Evolutionary conservation across 2,329 filamentous ascomycete genomes (phyloP), one percentile per base, ranked within the genome.

Genomic region (Trichophyton simii): DNA sequence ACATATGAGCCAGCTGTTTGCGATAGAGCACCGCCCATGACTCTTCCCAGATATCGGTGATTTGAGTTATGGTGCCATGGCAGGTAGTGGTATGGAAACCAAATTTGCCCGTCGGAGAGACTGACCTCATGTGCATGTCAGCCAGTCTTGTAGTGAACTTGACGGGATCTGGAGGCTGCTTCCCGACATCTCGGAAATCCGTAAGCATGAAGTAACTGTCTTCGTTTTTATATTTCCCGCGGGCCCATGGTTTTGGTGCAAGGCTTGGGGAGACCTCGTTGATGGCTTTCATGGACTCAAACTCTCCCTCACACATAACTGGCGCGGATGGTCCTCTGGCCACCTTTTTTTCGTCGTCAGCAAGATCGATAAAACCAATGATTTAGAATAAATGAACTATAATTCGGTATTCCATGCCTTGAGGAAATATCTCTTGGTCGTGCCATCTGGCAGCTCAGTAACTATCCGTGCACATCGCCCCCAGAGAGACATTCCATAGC

Each of bases 71-170:
- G 58, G 62, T 63, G 18, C 61, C 66, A 60, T 62, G 64, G 54
- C 61, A 67, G 9, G 69, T 71, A 4, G 64, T 63, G 6, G 66
- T 62, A 58, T 67, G 65, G 41, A 70, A 71, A n/a, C 70, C 70
- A 31, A 69, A 72, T 64, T 68, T 69, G 2, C 68, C 68, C 0
- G 63, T 70, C 1, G 68, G 66, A 3, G 68, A 69, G 2, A 60
- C 57, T 1, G 63, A 65, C 6, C 57, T 66, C 22, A 41, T 54
- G 52, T 70, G 68, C 28, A 70, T 42, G 22, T 68, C 65, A 3
- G 67, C 68, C 7, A 70, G 57, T 15, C 62, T 57, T 20, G 62
- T 41, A 1, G 63, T 60, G 36, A 68, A 64, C 20, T 52, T 64
- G 3, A 58, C 22, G 22, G 64, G 62, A 28, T 68, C 62, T 3